Evolutionary conservation across 805 yeast genomes (phyloP).

Genomic region (Candida stauntonica): DNA sequence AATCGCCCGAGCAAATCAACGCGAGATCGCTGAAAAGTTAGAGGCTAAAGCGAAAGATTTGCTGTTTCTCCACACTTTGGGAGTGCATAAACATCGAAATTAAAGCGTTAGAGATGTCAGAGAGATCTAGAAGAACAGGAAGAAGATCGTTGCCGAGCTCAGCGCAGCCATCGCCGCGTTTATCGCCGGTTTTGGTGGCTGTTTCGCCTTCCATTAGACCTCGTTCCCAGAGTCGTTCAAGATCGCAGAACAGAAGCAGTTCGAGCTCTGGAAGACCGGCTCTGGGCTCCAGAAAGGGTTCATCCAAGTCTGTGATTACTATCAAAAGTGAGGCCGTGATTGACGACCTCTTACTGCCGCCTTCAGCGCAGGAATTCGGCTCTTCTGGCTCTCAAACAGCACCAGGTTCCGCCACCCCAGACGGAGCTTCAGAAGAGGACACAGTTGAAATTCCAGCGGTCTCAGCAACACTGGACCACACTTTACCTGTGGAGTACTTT

Average conservation of each 20-base stretch:
- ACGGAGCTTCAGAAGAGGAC: conserved; percentile 3
- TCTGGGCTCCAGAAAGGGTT: conserved; percentile 14
- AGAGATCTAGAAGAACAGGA: neutral
- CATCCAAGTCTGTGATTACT: conserved; percentile 15
- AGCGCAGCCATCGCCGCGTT: conserved; percentile 5
- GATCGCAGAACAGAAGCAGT: conserved; percentile 15
- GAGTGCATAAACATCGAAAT: no score
- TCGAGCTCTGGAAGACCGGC: conserved; percentile 24
- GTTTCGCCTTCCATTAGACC: conserved; percentile 10
- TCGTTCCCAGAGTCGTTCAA: conserved; percentile 17
- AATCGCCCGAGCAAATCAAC: no score
- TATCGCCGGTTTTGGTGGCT: conserved; percentile 10
- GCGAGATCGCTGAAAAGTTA: no score
- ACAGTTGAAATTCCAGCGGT: conserved; percentile 40
- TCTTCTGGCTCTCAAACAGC: no score
- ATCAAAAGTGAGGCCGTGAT: conserved; percentile 6
- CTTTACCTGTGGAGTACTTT: conserved; percentile 79
- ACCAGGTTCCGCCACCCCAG: neutral
- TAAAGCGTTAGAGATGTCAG: no score
- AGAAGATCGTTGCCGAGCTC: conserved; percentile 6
- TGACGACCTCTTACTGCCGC: conserved; percentile 8
- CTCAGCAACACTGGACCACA: conserved; percentile 62
- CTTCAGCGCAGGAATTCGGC: conserved; percentile 5
- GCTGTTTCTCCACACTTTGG: no score
- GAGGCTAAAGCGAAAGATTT: no score